phyloP scores from a whole-genome alignment of 805 yeast species.

The Candida orba region DNA sequence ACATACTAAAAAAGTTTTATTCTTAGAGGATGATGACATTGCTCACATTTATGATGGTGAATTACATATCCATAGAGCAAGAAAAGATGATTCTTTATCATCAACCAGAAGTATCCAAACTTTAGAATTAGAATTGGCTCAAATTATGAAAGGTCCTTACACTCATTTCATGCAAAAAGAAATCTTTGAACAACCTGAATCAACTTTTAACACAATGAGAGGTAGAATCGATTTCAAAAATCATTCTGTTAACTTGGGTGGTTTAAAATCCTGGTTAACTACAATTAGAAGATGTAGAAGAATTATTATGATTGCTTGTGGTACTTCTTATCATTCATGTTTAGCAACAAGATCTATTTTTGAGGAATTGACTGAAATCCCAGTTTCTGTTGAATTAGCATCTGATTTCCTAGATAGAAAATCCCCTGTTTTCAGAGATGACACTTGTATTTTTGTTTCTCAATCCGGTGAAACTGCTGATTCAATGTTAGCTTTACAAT shows the following conservation, averaged over 20 bases:
- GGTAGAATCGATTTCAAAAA: constrained; percentile 94
- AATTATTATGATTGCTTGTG: constrained; percentile 97
- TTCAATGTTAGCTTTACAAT: constrained; percentile 88
- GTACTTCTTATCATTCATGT: constrained; percentile 98
- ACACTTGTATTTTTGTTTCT: constrained; percentile 93
- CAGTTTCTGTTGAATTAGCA: constrained; percentile 87
- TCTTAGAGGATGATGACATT: constrained; percentile 96
- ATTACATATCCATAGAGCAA: constrained; percentile 94
- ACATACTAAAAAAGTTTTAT: constrained; percentile 94
- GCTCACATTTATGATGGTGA: constrained; percentile 98
- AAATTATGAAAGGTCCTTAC: constrained; percentile 96
- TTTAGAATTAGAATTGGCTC: constrained; percentile 91
- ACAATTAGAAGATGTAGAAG: constrained; percentile 92
- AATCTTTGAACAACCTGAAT: constrained; percentile 97
- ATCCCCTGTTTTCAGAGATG: constrained; percentile 98
- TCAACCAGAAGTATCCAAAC: constrained; percentile 95
- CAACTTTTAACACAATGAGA: constrained; percentile 97
- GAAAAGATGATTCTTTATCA: constrained; percentile 81
- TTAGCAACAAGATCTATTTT: constrained; percentile 93
- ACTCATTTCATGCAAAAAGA: constrained; percentile 98
- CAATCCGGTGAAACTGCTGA: constrained; percentile 99
- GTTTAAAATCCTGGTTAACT: constrained; percentile 75
- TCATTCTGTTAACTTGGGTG: constrained; percentile 76
- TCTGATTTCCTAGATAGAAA: constrained; percentile 91
- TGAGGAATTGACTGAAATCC: constrained; percentile 94